Conservation (phyloP, 1,284 basidiomycete genomes). For the Heterobasidion annosum region DNA sequence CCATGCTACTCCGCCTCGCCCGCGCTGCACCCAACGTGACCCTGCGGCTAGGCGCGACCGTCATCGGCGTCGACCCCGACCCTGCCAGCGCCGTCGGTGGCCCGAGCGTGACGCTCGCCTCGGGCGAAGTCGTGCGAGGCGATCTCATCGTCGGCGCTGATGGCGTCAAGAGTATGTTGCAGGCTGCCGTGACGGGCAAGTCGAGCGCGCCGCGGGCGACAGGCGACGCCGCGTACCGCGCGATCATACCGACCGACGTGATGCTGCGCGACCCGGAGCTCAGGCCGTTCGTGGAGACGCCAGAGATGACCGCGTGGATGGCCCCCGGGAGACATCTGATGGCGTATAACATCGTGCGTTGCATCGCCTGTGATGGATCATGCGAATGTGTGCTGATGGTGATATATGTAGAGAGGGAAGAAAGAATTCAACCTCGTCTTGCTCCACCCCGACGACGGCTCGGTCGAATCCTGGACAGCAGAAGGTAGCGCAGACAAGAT, state of each 20-base stretch:
- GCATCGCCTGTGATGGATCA: neutral
- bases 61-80: constrained; percentile 30
- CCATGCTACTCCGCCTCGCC: constrained; percentile 32
- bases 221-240: constrained; percentile 44
- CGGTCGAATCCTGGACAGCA: constrained; percentile 36
- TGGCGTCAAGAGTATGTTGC: constrained; percentile 41
- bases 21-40: constrained; percentile 34
- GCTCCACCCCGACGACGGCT: constrained; percentile 33
- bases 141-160: constrained; percentile 37
- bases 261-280: constrained; percentile 44
- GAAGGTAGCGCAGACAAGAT: constrained; percentile 35
- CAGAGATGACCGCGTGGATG: constrained; percentile 36
- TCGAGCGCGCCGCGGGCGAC: constrained; percentile 28
- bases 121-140: constrained; percentile 24
- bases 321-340: constrained; percentile 31
- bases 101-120: constrained; percentile 25
- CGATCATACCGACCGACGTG: constrained; percentile 34
- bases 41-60: constrained; percentile 36
- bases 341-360: constrained; percentile 31
- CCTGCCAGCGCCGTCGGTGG: constrained; percentile 16
- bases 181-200: constrained; percentile 31
- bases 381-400: neutral
- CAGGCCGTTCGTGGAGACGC: constrained; percentile 25
- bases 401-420: constrained; percentile 23
- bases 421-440: constrained; percentile 34